Base-by-base conservation (phyloP, 2,329 filamentous ascomycete species). In the Thyridium curvatum region DNA sequence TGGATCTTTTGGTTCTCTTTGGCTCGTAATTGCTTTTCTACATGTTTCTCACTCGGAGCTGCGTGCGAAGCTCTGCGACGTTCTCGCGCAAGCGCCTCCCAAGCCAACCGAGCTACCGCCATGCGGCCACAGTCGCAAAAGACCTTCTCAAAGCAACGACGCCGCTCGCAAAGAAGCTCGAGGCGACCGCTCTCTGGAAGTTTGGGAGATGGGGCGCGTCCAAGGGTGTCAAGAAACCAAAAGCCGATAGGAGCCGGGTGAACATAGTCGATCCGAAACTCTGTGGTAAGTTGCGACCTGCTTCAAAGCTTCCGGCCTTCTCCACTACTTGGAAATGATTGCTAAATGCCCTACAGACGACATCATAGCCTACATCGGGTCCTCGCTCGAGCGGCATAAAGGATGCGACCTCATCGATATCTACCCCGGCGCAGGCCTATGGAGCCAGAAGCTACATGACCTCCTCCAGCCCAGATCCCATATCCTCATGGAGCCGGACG, bases 391-490 rank as follows among this genome's bases (percentile, higher is more conserved):
- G 28, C 74, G 78, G 33, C 82, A 93, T 58, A 66, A 70, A 36
- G 86, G 86, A 39, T 89, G 90, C 61, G 89, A 94, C 52, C 73
- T 97, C 33, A 68, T 98, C 51, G 91, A 97, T 55, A 67, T 95
- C 40, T 87, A 90, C 57, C 91, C 91, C 0, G 89, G 89, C 12
- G 66, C 66, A 1, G 87, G 89, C 8, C 39, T 94, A 3, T 93
- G 84, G 78, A 94, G 90, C 28, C 34, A 69, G 18, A 86, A 83
- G 51, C 67, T 97, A 1, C 80, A 95, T 55, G 71, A 86, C 0
- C 65, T 74, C 34, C 68, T 98, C 8, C 65, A 87, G 51, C 91
- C 91, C 4, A 80, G 88, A 41, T 81, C 77, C 5, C 93, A 98
- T 64, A 65, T 96, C 33, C 69, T 98, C 32, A 71, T 96, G 60